Evolutionary conservation across 2,329 filamentous ascomycete genomes (phyloP), one percentile per base, ranked within the genome.

Genomic region (Byssochlamys sp.): DNA sequence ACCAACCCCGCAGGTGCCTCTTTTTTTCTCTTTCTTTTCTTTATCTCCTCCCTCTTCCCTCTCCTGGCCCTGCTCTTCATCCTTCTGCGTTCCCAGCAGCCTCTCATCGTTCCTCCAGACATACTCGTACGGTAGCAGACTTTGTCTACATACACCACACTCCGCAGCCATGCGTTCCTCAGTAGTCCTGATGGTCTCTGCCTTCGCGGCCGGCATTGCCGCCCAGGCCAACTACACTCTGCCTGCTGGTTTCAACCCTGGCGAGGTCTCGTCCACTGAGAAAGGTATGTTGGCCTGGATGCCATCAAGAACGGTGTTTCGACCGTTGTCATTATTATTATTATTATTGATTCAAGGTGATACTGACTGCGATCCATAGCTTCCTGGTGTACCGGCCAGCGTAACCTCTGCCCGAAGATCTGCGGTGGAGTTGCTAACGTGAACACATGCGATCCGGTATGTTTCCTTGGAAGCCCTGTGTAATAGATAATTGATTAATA

Each of bases 371-470:
- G 39, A 19, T 33, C 14, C 54, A 19, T 59, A 81, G 79, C 67
- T 60, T 65, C 73, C 58, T 87, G 83, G 83, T 88, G 85, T 69
- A 69, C 71, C 56, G 81, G 77, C 61, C 75, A 87, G 73, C 72
- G 73, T 60, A 83, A 84, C 71, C 79, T 78, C 51, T 88, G 85
- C 74, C 81, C 81, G 14, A 68, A 78, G 58, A 77, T 87, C 61
- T 88, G 85, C 73, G 77, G 77, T 60, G 77, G 78, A 61, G 66
- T 70, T 61, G 72, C 76, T 62, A 71, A 67, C 60, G 65, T 67
- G 61, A 86, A 86, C 75, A 71, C 66, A 53, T 88, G 85, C 69
- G 76, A 83, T 61, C 51, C 73, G 35, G 84, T 87, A 78, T 69
- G 81, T 73, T 53, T 54, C 28, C 14, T 50, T 39, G 31, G 53